Percentiles rank a stretch among this genome's conserved stretches.
Evolutionary conservation across 345 rosid species (phyloP).

Genomic region (Euphorbia lathyris): DNA sequence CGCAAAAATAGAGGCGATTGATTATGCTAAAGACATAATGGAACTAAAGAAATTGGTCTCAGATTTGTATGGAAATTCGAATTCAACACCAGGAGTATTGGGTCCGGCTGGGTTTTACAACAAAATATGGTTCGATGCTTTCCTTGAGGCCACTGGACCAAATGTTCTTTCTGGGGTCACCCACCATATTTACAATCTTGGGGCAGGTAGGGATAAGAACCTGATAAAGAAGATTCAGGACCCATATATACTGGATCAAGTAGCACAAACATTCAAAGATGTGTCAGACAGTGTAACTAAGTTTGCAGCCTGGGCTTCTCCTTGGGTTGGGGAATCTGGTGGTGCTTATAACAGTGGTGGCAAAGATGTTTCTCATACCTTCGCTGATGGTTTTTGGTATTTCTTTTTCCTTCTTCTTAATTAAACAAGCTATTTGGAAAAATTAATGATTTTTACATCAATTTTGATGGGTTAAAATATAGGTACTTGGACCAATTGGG

Average conservation of each 20-base stretch:
- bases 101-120: conserved; percentile 63
- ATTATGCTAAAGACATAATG: conserved; percentile 40
- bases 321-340: too few relatives aligned
- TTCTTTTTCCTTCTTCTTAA: too few relatives aligned
- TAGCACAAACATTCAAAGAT: conserved; percentile 46
- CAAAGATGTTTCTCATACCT: conserved; percentile 51
- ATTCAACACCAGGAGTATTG: conserved; percentile 43
- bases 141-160: conserved; percentile 38
- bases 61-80: too few relatives aligned
- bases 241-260: conserved; percentile 34
- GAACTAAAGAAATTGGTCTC: conserved; percentile 30
- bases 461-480: too few relatives aligned
- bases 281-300: conserved; percentile 14
- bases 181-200: conserved; percentile 66
- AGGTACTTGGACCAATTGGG: too few relatives aligned
- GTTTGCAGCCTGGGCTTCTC: too few relatives aligned
- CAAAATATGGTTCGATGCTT: conserved; percentile 45
- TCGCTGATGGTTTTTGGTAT: conserved; percentile 57
- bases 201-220: conserved; percentile 41
- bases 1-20: conserved; percentile 34
- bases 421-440: too few relatives aligned
- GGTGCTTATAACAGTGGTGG: too few relatives aligned
- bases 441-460: too few relatives aligned
- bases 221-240: too few relatives aligned
- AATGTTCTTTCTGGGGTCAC: conserved; percentile 47